Conservation (phyloP, 768 basidiomycete genomes). For the Solioccasus polychromus region DNA sequence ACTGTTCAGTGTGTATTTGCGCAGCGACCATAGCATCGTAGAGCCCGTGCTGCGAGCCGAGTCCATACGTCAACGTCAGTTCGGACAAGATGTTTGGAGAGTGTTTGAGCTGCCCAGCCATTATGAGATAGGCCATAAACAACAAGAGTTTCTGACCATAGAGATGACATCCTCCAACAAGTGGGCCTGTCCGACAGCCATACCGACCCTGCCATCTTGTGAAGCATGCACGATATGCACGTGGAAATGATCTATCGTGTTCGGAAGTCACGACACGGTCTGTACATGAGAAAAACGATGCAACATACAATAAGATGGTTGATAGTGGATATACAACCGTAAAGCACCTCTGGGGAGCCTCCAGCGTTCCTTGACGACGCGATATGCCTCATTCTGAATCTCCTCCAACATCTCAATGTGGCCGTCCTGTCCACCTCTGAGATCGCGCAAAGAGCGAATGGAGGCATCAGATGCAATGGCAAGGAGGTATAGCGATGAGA, state of each 20-base stretch:
- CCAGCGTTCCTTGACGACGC: conserved; percentile 60
- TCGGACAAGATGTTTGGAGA: conserved; percentile 55
- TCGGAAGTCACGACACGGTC: background rate
- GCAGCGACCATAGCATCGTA: conserved; percentile 45
- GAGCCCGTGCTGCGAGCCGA: conserved; percentile 80
- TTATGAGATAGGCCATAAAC: no score
- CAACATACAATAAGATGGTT: conserved; percentile 90
- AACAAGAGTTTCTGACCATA: conserved; percentile 46
- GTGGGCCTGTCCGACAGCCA: conserved; percentile 88
- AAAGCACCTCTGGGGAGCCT: conserved; percentile 59
- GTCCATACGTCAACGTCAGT: conserved; percentile 77
- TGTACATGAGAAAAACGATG: background rate
- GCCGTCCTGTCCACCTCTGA: conserved; percentile 39
- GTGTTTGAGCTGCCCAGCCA: conserved; percentile 54
- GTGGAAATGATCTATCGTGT: conserved; percentile 89
- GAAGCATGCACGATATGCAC: conserved; percentile 87
- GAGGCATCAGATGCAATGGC: conserved; percentile 63
- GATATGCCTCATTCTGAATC: conserved; percentile 56
- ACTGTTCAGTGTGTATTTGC: conserved; percentile 13
- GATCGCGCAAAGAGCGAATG: conserved; percentile 75
- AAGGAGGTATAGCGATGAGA: conserved; percentile 76
- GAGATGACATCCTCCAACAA: conserved; percentile 90
- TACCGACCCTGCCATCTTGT: conserved; percentile 55
- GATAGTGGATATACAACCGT: conserved; percentile 89
- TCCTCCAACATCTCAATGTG: conserved; percentile 68